Percentiles rank a stretch among this genome's conserved stretches.
Evolutionary conservation across 2,329 filamentous ascomycete genomes (phyloP).

Genomic region (Penicillium digitatum): DNA sequence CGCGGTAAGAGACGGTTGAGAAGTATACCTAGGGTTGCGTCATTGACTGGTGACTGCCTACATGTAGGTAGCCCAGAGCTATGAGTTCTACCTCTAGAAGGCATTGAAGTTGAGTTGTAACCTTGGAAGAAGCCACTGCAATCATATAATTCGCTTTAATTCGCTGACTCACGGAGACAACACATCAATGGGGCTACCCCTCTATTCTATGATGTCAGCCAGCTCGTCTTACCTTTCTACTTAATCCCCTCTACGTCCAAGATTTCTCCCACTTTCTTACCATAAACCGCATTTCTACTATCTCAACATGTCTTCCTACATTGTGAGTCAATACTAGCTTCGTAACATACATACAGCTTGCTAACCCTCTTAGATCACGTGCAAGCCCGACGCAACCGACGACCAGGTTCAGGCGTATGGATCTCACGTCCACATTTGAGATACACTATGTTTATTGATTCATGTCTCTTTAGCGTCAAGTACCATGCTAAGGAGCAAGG

Average conservation of each 20-base stretch:
- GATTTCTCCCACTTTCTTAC: too few relatives aligned
- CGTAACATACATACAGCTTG: neutral
- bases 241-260: neutral
- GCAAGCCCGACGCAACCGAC: constrained; percentile 1
- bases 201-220: constrained; percentile 13
- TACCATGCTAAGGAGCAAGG: constrained; percentile 4
- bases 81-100: neutral
- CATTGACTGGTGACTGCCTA: neutral
- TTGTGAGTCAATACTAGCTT: neutral
- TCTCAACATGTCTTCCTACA: constrained; percentile 3
- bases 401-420: constrained; percentile 1
- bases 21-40: neutral
- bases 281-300: neutral
- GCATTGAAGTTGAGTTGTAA: neutral
- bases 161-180: neutral
- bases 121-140: neutral
- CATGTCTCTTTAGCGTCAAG: neutral
- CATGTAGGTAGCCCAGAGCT: neutral
- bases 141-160: too few relatives aligned
- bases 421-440: neutral
- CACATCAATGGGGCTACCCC: constrained; percentile 4
- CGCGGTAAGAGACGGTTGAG: neutral
- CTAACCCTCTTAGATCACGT: constrained; percentile 3
- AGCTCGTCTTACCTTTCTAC: neutral
- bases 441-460: neutral